phyloP scores from a whole-genome alignment of 805 yeast species.

The Cyberlindnera subsufficiens region DNA sequence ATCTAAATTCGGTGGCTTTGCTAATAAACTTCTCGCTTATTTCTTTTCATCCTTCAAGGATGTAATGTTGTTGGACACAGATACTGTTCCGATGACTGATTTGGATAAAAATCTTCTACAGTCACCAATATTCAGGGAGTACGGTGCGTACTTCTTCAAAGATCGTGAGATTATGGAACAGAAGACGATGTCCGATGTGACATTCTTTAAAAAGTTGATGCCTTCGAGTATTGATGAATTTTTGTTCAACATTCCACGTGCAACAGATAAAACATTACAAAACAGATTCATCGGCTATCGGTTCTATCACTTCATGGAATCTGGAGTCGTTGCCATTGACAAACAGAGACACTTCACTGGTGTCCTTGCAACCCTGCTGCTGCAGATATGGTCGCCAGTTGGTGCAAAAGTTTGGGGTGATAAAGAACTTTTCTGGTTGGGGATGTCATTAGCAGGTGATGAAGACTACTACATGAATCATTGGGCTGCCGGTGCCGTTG shows the following conservation, averaged over 20 bases:
- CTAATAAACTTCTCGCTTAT: constrained; percentile 41
- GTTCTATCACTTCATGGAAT: constrained; percentile 37
- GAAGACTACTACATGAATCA: constrained; percentile 46
- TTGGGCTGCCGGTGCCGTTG: constrained; percentile 52
- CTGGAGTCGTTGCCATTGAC: constrained; percentile 41
- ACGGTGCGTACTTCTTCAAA: constrained; percentile 38
- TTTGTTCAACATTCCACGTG: constrained; percentile 30
- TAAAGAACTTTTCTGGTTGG: constrained; percentile 63
- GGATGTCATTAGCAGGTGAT: constrained; percentile 48
- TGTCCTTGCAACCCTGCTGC: constrained; percentile 33
- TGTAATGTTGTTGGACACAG: constrained; percentile 45
- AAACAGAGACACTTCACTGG: constrained; percentile 44
- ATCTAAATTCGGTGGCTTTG: constrained; percentile 30
- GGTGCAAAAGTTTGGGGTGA: constrained; percentile 56
- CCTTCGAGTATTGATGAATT: constrained; percentile 35
- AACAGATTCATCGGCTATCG: constrained; percentile 34
- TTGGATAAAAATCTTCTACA: constrained; percentile 29
- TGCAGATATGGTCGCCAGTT: constrained; percentile 35
- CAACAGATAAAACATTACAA: constrained; percentile 29
- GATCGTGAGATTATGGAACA: constrained; percentile 36
- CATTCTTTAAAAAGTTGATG: constrained; percentile 38
- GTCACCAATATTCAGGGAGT: constrained; percentile 25
- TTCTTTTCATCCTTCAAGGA: constrained; percentile 45
- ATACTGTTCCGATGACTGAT: constrained; percentile 39
- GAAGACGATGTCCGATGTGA: constrained; percentile 19